phyloP scores from a whole-genome alignment of 2,329 filamentous ascomycete species.

The Arthroderma uncinatum region DNA sequence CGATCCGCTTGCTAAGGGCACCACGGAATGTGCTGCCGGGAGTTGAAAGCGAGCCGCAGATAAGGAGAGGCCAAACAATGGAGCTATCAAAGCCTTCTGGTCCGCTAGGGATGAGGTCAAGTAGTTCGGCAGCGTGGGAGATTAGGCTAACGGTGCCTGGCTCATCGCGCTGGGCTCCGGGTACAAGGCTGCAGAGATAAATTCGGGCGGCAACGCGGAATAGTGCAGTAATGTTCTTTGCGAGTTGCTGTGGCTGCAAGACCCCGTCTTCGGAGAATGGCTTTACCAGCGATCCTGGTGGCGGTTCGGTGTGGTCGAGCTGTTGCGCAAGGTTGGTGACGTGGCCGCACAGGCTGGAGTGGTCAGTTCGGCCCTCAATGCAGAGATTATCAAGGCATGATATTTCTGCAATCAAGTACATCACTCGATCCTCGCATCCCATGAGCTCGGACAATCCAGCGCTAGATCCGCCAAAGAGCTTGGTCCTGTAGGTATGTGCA shows the following conservation, averaged over 20 bases:
- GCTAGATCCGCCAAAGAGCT: constrained; percentile 56
- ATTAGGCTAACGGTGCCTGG: constrained; percentile 65
- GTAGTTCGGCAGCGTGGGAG: constrained; percentile 61
- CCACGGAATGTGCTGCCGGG: constrained; percentile 62
- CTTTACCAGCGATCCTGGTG: constrained; percentile 50
- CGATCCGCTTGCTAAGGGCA: constrained; percentile 65
- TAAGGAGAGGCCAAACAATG: constrained; percentile 84
- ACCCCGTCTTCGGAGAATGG: constrained; percentile 54
- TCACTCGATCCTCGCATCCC: constrained; percentile 93
- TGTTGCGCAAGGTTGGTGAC: constrained; percentile 79
- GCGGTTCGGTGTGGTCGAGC: constrained; percentile 66
- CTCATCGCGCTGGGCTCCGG: constrained; percentile 69
- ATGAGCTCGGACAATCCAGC: constrained; percentile 84
- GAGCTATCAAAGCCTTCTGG: constrained; percentile 76
- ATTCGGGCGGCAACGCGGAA: constrained; percentile 90
- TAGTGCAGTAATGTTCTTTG: constrained; percentile 75
- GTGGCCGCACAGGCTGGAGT: constrained; percentile 77
- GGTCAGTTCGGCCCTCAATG: constrained; percentile 63
- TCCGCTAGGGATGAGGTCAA: constrained; percentile 74
- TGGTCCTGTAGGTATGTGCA: constrained; percentile 89
- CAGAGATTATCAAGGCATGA: constrained; percentile 89
- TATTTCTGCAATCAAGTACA: constrained; percentile 97
- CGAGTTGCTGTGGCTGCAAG: constrained; percentile 70
- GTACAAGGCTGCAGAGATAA: constrained; percentile 91
- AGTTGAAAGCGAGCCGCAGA: constrained; percentile 68